Evolutionary conservation across 257 asterid species (phyloP).

Genomic region (Solanum ossicruentum): DNA sequence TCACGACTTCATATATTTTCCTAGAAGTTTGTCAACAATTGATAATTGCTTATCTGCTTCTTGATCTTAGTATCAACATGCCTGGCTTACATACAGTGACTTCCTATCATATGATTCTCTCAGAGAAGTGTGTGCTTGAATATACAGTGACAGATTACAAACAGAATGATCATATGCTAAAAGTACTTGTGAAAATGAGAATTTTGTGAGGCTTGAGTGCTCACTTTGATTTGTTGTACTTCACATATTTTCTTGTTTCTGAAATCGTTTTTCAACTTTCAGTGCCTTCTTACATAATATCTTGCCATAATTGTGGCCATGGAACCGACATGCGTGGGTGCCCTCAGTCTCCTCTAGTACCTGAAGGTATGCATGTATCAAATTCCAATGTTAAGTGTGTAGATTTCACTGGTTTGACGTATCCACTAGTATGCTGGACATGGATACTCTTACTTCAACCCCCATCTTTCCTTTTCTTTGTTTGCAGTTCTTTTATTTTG

Average conservation of each 20-base stretch:
- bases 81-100: background rate
- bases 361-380: conserved; percentile 42
- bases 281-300: conserved; percentile 84
- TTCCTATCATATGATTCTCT: background rate
- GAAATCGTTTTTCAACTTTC: conserved; percentile 9
- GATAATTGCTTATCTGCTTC: background rate
- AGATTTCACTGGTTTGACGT: background rate
- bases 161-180: background rate
- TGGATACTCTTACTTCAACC: background rate
- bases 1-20: background rate
- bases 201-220: background rate
- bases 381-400: background rate
- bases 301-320: conserved; percentile 93
- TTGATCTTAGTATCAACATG: background rate
- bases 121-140: background rate
- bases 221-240: background rate
- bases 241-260: background rate
- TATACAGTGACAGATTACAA: background rate
- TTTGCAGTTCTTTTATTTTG: background rate
- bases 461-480: background rate
- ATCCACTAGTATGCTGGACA: background rate
- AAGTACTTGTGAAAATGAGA: background rate
- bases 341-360: conserved; percentile 78
- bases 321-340: conserved; percentile 95
- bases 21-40: background rate